These are phyloP conservation scores for Coemansia reversa DNA, from an alignment of 192 early-diverging fungal genomes.

Conservation along the genomic window DNA sequence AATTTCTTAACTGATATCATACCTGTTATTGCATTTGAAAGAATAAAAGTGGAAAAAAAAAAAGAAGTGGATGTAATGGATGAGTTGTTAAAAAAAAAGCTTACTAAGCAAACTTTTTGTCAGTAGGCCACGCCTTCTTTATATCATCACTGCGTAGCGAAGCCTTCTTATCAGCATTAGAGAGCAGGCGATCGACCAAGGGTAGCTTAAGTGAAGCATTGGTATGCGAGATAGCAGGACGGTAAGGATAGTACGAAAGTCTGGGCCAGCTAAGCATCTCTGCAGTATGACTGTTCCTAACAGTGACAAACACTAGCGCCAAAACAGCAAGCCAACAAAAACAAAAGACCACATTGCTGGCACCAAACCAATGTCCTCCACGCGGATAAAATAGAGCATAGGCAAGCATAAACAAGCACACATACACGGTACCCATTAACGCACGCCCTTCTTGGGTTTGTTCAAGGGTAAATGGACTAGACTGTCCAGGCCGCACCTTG, in stretches of 20 bases:
- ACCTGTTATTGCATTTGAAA: not conserved
- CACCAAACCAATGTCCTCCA: slow-evolving; percentile 39
- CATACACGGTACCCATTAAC: slow-evolving; percentile 51
- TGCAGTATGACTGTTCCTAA: slow-evolving; percentile 39
- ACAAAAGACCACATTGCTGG: slow-evolving; percentile 35
- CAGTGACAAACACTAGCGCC: slow-evolving; percentile 31
- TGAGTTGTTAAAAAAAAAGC: not conserved
- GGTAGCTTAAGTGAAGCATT: slow-evolving; percentile 41
- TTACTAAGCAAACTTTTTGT: slow-evolving; percentile 34
- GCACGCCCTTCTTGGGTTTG: slow-evolving; percentile 60
- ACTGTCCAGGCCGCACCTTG: slow-evolving; percentile 28
- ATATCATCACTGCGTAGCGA: slow-evolving; percentile 28
- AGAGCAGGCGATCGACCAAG: slow-evolving; percentile 36
- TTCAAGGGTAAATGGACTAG: slow-evolving; percentile 58
- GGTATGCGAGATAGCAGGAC: slow-evolving; percentile 36
- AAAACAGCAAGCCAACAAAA: slow-evolving; percentile 41
- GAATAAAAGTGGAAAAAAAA: not conserved
- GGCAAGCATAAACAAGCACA: slow-evolving; percentile 54
- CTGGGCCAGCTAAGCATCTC: slow-evolving; percentile 58
- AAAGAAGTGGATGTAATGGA: not conserved
- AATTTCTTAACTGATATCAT: not conserved
- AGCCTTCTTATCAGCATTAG: slow-evolving; percentile 26
- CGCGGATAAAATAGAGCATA: slow-evolving; percentile 56
- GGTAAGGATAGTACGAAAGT: slow-evolving; percentile 38
- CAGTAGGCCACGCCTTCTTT: slow-evolving; percentile 28